Evolutionary conservation across 2,329 filamentous ascomycete genomes (phyloP).

Genomic region (Claviceps pusilla): DNA sequence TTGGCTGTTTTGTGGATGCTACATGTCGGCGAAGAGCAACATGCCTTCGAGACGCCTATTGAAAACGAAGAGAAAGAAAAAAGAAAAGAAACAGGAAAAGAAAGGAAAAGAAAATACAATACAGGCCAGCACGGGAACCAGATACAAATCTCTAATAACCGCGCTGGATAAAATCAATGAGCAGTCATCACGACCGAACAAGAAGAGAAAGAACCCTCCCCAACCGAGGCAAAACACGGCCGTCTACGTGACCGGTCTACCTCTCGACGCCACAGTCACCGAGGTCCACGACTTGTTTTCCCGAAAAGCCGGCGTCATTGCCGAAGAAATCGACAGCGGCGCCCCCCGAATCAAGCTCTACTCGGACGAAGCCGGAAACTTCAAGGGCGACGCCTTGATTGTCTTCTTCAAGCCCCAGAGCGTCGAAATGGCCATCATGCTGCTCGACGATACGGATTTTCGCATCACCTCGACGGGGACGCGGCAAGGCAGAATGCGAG

Average conservation of each 20-base stretch:
- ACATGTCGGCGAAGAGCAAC: neutral
- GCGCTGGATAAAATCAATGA: neutral
- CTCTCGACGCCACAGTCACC: conserved; percentile 58
- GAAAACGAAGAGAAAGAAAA: neutral
- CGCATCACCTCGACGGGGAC: conserved; percentile 42
- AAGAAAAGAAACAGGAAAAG: neutral
- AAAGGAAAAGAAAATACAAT: neutral
- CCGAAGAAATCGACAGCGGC: conserved; percentile 83
- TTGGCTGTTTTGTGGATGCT: too few relatives aligned
- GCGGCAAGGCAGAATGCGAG: conserved; percentile 53
- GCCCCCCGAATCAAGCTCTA: conserved; percentile 89
- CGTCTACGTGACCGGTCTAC: conserved; percentile 81
- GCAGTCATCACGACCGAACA: conserved; percentile 20
- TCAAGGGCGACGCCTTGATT: conserved; percentile 86
- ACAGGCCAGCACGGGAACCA: neutral
- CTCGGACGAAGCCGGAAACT: conserved; percentile 60
- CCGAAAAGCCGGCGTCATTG: conserved; percentile 73
- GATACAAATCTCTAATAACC: neutral
- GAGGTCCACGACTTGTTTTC: conserved; percentile 78
- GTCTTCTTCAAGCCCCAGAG: conserved; percentile 93
- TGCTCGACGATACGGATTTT: conserved; percentile 72
- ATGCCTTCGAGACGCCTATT: neutral
- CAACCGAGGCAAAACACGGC: conserved; percentile 63
- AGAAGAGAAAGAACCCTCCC: conserved; percentile 33
- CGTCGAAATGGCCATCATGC: conserved; percentile 69